A percentile compares a stretch with the other conserved stretches of the same genome.
Evolutionary conservation across 2,329 filamentous ascomycete species (phyloP).

Genomic region (Akanthomyces lecanii): DNA sequence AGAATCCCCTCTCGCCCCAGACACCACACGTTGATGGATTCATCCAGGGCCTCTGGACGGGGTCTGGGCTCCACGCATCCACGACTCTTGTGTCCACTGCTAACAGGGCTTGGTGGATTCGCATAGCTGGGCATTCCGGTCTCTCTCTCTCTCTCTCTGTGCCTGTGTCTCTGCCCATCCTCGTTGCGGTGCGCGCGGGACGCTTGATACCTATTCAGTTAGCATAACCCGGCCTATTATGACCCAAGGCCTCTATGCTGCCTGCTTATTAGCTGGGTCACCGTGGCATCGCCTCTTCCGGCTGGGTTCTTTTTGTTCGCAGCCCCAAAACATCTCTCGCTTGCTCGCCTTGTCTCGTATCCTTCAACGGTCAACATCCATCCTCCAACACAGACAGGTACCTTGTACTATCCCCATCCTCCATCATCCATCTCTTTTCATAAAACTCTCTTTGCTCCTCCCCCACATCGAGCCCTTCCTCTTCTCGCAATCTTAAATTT

Average conservation of each 20-base stretch:
- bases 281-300: neutral
- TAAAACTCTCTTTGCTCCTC: conserved; percentile 4
- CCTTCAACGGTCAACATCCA: neutral
- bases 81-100: conserved; percentile 4
- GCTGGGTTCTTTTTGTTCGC: neutral
- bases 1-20: neutral
- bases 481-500: neutral
- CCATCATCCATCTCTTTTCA: neutral
- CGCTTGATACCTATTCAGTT: neutral
- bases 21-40: neutral
- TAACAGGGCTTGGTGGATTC: conserved; percentile 3
- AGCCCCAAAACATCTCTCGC: neutral
- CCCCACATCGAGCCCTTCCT: neutral
- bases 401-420: neutral
- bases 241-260: too few species aligned
- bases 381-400: neutral
- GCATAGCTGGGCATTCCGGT: neutral
- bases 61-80: conserved; percentile 1
- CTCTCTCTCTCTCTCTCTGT: too few species aligned
- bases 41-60: neutral
- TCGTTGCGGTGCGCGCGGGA: neutral
- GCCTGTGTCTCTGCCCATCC: neutral
- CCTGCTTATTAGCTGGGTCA: neutral
- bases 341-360: neutral
- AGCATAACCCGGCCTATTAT: neutral